Conservation (phyloP, 2,329 filamentous ascomycete genomes). For the Exserohilum turcica region DNA sequence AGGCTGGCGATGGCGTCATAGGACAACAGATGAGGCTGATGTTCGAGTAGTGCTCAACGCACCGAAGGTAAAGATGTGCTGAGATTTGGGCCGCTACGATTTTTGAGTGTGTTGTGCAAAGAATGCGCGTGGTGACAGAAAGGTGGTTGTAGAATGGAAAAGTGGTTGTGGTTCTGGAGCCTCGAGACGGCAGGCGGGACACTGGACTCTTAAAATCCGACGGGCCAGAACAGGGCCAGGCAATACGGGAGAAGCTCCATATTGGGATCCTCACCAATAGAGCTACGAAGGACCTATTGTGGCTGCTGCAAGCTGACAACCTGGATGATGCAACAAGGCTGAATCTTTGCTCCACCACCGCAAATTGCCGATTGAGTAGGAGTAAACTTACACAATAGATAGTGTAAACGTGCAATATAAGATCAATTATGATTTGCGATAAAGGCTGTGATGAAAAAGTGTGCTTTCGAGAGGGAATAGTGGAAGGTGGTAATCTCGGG, state of each 20-base stretch:
- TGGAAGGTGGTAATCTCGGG: not conserved
- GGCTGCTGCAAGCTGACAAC: constrained; percentile 16
- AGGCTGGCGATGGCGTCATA: constrained; percentile 6
- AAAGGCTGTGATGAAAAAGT: not conserved
- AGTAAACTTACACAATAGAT: not conserved
- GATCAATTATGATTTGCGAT: not conserved
- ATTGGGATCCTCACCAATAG: constrained; percentile 5
- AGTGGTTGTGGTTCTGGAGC: not conserved
- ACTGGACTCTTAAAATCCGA: not conserved
- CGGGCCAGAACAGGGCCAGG: not conserved
- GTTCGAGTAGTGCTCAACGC: not conserved
- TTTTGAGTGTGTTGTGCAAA: not conserved
- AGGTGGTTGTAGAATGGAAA: not conserved
- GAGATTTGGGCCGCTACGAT: not conserved
- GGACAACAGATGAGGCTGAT: not conserved
- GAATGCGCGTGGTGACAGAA: not conserved
- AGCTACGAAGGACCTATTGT: constrained; percentile 1
- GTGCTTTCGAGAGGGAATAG: not conserved
- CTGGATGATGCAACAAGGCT: constrained; percentile 10
- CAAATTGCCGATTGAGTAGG: not conserved
- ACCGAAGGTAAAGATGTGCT: not conserved
- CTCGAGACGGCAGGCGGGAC: not conserved
- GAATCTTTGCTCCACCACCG: not conserved
- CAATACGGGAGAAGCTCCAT: not conserved
- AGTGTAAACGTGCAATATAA: not conserved